Base-by-base conservation (phyloP, 768 basidiomycete species). In the Calocybe indica region DNA sequence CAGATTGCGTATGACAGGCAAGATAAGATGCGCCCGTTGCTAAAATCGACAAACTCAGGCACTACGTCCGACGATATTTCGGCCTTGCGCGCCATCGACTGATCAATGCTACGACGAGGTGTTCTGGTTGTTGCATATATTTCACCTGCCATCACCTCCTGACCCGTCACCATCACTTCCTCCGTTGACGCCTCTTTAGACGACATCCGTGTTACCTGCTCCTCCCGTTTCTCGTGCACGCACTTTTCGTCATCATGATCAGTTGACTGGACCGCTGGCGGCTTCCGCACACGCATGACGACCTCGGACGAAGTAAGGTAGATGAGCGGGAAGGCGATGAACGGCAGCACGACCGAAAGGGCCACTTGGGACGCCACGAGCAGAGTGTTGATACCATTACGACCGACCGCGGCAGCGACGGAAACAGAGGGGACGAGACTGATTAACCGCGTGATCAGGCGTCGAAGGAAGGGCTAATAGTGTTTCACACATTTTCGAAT, bases 311-410 rank as follows among this genome's bases (percentile, higher is more conserved):
- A 78, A 15, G 83, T 85, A 52, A 88, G 71, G 61, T 75, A 88
- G 49, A 88, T 68, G 43, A 87, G 73, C 1, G 87, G 88, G 56
- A 86, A 76, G 6, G 83, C 71, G 59, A 89, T 73, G 61, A 88
- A 88, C 0, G 88, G 87, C 3, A 89, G 74, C 12, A 88, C 76
- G 55, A 92, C 72, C 12, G 81, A 83, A 36, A 91, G 72, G 34
- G 78, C 69, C 47, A 90, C 88, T 58, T 91, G 89, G n/a, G 78
- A 85, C 3, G 75, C 80, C 45, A 92, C 79, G 15, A 92, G 77
- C 46, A 92, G 72, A 5, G 75, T 71, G 62, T 80, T 76, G 55
- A 91, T 70, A 1, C 89, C 89, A 0, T 58, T 52, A 37, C 75
- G 66, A 0, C 89, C 89, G n/a, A 82, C 69, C 0, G 80, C 72